phyloP scores from a whole-genome alignment of 2,329 filamentous ascomycete species.

The Acephala macrosclerotiorum region DNA sequence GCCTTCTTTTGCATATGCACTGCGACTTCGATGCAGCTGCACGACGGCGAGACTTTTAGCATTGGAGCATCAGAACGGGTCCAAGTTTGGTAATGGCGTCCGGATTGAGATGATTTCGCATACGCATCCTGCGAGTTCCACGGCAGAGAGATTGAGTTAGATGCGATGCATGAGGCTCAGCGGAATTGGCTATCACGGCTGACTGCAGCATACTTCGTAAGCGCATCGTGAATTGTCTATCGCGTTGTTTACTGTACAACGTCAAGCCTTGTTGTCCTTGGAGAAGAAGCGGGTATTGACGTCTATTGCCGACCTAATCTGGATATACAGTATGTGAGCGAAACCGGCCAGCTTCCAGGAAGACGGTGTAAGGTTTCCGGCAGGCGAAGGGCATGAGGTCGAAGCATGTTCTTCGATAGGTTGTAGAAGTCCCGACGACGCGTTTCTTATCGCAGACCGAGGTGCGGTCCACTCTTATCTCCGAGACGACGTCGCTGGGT shows the following conservation, averaged over 20 bases:
- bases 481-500: conserved; percentile 11
- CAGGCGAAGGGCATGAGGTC: background rate
- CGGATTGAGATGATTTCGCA: background rate
- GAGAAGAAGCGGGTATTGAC: background rate
- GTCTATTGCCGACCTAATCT: background rate
- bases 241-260: background rate
- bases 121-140: background rate
- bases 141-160: conserved; percentile 4
- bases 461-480: background rate
- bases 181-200: background rate
- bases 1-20: conserved; percentile 3
- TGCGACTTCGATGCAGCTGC: conserved; percentile 4
- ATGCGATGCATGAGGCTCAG: conserved; percentile 5
- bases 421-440: background rate
- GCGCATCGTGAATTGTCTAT: background rate
- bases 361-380: background rate
- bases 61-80: background rate
- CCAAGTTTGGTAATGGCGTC: background rate
- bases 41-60: background rate
- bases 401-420: background rate
- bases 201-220: background rate
- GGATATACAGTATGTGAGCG: background rate
- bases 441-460: background rate
- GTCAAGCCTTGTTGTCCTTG: background rate
- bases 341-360: background rate